Conservation (phyloP, 2,329 filamentous ascomycete genomes). For the Pseudopithomyces chartarum region DNA sequence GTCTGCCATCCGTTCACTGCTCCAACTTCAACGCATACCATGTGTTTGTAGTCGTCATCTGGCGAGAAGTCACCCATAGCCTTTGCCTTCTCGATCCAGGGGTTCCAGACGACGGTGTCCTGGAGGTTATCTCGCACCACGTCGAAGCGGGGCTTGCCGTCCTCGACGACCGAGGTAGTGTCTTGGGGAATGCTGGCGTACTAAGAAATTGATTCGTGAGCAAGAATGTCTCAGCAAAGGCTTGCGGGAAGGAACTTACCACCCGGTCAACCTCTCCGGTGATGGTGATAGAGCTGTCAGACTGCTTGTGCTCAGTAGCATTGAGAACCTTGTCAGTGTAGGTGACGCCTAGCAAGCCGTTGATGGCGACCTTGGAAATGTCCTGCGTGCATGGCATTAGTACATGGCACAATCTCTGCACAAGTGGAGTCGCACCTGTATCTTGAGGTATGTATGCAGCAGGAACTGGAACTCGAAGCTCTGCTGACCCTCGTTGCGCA, state of each 20-base stretch:
- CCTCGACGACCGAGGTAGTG: constrained; percentile 68
- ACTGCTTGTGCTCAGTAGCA: constrained; percentile 66
- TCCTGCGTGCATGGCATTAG: constrained; percentile 60
- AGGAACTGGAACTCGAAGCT: constrained; percentile 91
- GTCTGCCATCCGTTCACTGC: constrained; percentile 81
- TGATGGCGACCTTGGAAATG: constrained; percentile 73
- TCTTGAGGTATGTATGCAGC: constrained; percentile 85
- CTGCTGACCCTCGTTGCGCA: constrained; percentile 83
- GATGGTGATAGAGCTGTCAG: constrained; percentile 69
- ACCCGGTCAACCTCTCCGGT: constrained; percentile 84
- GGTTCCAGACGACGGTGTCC: constrained; percentile 96
- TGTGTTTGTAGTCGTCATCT: constrained; percentile 86
- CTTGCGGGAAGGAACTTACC: neutral
- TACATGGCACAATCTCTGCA: neutral
- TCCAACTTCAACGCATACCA: constrained; percentile 94
- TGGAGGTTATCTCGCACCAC: constrained; percentile 82
- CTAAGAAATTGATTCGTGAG: neutral
- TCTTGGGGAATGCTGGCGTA: constrained; percentile 71
- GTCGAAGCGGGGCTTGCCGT: constrained; percentile 68
- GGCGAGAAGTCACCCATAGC: constrained; percentile 86
- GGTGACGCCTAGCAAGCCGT: constrained; percentile 74
- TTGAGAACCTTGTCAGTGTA: constrained; percentile 86
- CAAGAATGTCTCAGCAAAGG: neutral
- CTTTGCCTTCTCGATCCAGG: constrained; percentile 84
- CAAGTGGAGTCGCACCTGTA: constrained; percentile 64